These are phyloP conservation scores for Actinomortierella ambigua DNA, from an alignment of 371 early-diverging fungal genomes.

Conservation along the genomic window DNA sequence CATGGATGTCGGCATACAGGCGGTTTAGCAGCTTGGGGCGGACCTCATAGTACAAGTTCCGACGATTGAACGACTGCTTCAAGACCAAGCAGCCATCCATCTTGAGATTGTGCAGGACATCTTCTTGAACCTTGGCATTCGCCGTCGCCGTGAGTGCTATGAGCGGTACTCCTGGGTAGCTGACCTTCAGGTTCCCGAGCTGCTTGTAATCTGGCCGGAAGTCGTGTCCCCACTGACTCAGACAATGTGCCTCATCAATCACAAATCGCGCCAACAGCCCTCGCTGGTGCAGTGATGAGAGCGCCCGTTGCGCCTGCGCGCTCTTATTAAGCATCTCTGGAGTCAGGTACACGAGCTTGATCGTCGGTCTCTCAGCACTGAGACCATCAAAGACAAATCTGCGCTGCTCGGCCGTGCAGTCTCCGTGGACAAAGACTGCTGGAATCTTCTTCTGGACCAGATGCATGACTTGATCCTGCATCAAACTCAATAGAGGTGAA, in stretches of 20 bases:
- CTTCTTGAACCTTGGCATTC: constrained; percentile 88
- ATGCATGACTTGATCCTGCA: constrained; percentile 96
- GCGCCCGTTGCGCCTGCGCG: constrained; percentile 57
- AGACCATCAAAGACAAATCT: constrained; percentile 67
- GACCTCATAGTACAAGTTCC: constrained; percentile 89
- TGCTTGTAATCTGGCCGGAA: constrained; percentile 88
- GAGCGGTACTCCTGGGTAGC: constrained; percentile 86
- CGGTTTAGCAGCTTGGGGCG: constrained; percentile 59
- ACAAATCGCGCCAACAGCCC: constrained; percentile 88
- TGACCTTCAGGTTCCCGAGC: constrained; percentile 63
- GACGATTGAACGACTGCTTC: constrained; percentile 90
- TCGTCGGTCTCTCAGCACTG: constrained; percentile 23
- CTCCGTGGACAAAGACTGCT: constrained; percentile 79
- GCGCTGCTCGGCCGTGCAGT: constrained; percentile 55
- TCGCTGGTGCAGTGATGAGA: constrained; percentile 65
- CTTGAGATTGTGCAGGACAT: constrained; percentile 68
- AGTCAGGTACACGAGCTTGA: constrained; percentile 91
- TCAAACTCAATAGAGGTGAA: constrained; percentile 96
- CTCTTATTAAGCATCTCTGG: constrained; percentile 93
- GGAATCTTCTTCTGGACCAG: constrained; percentile 80
- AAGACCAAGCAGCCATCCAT: constrained; percentile 75
- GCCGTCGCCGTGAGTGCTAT: constrained; percentile 99
- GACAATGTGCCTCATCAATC: constrained; percentile 99
- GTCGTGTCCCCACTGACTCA: constrained; percentile 98
- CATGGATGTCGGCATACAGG: constrained; percentile 75